Evolutionary conservation across 192 early-diverging fungal genomes (phyloP).

Genomic region (Backusella morwellensis): DNA sequence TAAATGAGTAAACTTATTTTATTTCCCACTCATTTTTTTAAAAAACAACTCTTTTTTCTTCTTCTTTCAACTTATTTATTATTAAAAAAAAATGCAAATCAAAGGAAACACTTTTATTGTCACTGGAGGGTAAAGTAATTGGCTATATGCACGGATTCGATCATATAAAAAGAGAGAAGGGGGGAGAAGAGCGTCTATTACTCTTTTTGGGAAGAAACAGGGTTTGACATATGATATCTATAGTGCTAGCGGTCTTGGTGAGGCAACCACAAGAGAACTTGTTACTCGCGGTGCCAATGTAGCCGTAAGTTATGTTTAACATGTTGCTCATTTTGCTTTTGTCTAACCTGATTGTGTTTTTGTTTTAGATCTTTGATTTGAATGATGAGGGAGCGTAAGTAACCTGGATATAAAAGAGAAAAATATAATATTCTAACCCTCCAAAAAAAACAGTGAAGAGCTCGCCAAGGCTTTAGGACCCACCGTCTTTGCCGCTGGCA

Average conservation of each 20-base stretch:
- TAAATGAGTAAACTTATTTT: background rate
- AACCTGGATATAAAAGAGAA: background rate
- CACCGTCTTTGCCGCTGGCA: background rate
- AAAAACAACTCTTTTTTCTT: background rate
- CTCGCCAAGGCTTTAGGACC: background rate
- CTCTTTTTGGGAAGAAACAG: background rate
- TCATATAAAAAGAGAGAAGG: background rate
- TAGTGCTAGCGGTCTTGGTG: slow-evolving; percentile 32
- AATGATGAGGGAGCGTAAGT: slow-evolving; percentile 4
- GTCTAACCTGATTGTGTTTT: background rate
- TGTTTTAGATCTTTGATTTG: slow-evolving; percentile 30
- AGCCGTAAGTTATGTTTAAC: slow-evolving; percentile 4
- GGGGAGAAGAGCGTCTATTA: background rate
- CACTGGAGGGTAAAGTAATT: slow-evolving; percentile 23
- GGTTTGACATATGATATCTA: background rate
- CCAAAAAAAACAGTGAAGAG: slow-evolving; percentile 7
- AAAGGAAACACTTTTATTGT: slow-evolving; percentile 18
- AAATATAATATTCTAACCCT: background rate
- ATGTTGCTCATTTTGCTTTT: background rate
- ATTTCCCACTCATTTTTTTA: background rate
- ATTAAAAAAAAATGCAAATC: slow-evolving; percentile 9
- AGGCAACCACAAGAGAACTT: slow-evolving; percentile 6
- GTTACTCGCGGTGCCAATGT: slow-evolving; percentile 14
- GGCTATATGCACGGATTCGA: background rate
- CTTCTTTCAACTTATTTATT: background rate